Evolutionary conservation across 768 basidiomycete species (phyloP), one percentile per base, ranked within the genome.

Genomic region (Phaeolepiota aurea): DNA sequence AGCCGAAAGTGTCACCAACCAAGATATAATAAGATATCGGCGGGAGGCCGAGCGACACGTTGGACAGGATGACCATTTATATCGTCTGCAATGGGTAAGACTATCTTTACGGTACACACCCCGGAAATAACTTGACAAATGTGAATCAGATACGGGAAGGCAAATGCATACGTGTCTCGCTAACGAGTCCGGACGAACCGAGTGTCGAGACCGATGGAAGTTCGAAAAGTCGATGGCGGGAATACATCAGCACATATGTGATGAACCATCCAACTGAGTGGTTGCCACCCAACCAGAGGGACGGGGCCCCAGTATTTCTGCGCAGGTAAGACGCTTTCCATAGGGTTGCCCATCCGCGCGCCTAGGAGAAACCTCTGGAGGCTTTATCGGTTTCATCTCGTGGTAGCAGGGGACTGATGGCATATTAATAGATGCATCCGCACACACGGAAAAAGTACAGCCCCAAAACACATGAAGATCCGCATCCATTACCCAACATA

Each of bases 1-100:
- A 40, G 62, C 65, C 3, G 77, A 74, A 31, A 62, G 53, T 37
- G 59, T 78, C 37, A 74, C 73, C 20, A 71, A 72, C 41, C 77
- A 79, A 43, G 82, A 86, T 49, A 67, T 82, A 43, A 76, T 88
- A 45, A 73, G 79, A 45, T 89, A 89, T 64, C 77, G 87, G 38
- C 70, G 86, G 47, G 82, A 82, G 58, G 87, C 86, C 16, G 87
- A 90, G 56, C 72, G 71, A 37, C 79, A 83, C 50, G 76, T 80
- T 42, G 80, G 80, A 19, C 71, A 73, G 39, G 86, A 87, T 49
- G 84, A 87, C 48, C 77, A 85, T 62, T 57, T 87, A 47, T 87
- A 87, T 56, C 74, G 79, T 43, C 57, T 90, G 13, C 78, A 87
- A 68, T 89, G 85, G 86, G 87, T 87, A 56, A 48, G 76, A 66